Evolutionary conservation across 768 basidiomycete genomes (phyloP), one percentile per base, ranked within the genome.

Genomic region (Suillus subluteus): DNA sequence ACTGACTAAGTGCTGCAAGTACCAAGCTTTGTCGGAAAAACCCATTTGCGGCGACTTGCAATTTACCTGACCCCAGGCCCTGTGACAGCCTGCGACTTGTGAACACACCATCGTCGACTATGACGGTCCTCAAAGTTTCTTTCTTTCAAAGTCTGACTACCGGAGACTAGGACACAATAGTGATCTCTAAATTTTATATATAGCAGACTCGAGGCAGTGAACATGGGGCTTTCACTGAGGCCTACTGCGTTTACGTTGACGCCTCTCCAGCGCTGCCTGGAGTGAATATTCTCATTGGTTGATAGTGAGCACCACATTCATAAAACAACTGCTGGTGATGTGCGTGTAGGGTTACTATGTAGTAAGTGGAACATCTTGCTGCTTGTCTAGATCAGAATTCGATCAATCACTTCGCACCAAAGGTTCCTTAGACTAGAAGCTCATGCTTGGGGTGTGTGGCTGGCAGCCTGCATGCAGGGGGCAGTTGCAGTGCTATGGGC

Each of bases 11-110:
- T 56, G 32, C 55, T 56, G 30, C 15, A n/a, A 35, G 30, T 30
- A 52, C 52, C 37, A 56, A 56, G 35, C 55, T 56, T 56, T 56
- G 55, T 56, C 55, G 55, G 55, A 35, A 56, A 56, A n/a, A 12
- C 55, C 55, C 55, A 56, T 56, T 56, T 56, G 21, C 11, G 55
- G 55, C 54, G 32, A 55, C 52, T 26, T 50, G 23, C 52, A 32
- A 18, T 54, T 30, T 54, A 40, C 30, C 30, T 18, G 15, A 18
- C 26, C 21, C 12, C 55, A 40, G 13, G 40, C 13, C 40, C 40
- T 15, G 1, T 35, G 11, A 35, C 54, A 18, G 54, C 54, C 32
- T 21, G 54, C 5, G 54, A 55, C 32, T 32, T 52, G 50, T 26
- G 26, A 52, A 30, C 30, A 55, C 18, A 21, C 54, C 16, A 54